Conservation (phyloP, 108 stramenopile genomes). For the Pseudonitzschia delicatissima region DNA sequence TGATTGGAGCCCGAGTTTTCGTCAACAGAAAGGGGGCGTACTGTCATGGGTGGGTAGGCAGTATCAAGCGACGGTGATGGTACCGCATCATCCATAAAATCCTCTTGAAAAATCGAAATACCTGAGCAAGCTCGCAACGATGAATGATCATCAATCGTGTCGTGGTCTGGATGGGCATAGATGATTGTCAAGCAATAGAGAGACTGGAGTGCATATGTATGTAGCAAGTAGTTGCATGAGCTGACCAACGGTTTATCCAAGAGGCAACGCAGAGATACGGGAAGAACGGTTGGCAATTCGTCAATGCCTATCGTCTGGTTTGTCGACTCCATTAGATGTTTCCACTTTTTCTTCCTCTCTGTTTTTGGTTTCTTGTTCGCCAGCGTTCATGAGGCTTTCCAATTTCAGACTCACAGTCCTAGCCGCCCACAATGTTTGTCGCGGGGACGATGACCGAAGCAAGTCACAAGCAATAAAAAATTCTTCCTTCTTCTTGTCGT, state of each 20-base stretch:
- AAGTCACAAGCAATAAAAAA: constrained; percentile 61
- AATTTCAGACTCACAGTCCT: constrained; percentile 38
- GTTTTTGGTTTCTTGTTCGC: not conserved
- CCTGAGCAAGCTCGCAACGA: not conserved
- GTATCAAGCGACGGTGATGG: constrained; percentile 50
- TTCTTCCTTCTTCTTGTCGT: constrained; percentile 16
- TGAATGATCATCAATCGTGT: constrained; percentile 18
- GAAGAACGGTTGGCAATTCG: constrained; percentile 56
- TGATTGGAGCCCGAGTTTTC: not conserved
- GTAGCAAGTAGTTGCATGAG: constrained; percentile 38
- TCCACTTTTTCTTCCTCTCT: not conserved
- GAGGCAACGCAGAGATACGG: constrained; percentile 78
- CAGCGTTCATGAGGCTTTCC: constrained; percentile 11
- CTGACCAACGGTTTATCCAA: constrained; percentile 57
- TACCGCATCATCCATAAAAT: constrained; percentile 72
- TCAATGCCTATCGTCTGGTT: not conserved
- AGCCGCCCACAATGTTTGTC: constrained; percentile 78
- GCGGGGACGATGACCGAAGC: constrained; percentile 59
- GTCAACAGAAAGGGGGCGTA: constrained; percentile 32
- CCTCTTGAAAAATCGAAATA: constrained; percentile 35
- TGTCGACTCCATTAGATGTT: not conserved
- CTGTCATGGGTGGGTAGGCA: constrained; percentile 49
- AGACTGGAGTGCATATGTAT: constrained; percentile 54
- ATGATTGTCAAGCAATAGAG: constrained; percentile 54
- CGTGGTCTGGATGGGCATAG: constrained; percentile 63